These are phyloP conservation scores for Penicillium paneum DNA, from an alignment of 2,329 filamentous ascomycete species.

Conservation along the genomic window DNA sequence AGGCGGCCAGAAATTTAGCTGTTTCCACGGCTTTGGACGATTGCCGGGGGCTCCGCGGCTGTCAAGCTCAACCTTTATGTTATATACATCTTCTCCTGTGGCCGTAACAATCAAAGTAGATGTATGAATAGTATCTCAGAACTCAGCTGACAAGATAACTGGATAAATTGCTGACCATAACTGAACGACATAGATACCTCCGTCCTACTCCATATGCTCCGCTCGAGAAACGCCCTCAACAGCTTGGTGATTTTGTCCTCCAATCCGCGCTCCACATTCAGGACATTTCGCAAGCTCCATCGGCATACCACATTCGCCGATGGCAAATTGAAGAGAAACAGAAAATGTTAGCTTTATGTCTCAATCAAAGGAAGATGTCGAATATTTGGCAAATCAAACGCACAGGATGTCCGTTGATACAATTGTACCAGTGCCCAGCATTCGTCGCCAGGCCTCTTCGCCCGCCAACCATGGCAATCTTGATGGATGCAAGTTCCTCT, in stretches of 20 bases:
- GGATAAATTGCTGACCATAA: neutral
- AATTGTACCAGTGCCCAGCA: slow-evolving; percentile 17
- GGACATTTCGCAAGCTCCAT: slow-evolving; percentile 29
- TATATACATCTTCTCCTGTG: neutral
- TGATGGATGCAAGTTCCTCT: slow-evolving; percentile 10
- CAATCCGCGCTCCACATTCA: slow-evolving; percentile 8
- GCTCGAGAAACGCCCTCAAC: slow-evolving; percentile 9
- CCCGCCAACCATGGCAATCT: slow-evolving; percentile 11
- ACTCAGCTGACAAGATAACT: neutral
- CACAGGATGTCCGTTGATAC: slow-evolving; percentile 14
- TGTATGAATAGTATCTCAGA: neutral
- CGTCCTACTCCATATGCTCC: slow-evolving; percentile 7
- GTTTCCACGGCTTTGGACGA: neutral
- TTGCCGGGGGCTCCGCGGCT: neutral
- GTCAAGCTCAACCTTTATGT: neutral
- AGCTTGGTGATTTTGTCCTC: slow-evolving; percentile 4
- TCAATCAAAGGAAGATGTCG: neutral
- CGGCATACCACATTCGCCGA: slow-evolving; percentile 33
- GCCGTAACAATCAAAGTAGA: neutral
- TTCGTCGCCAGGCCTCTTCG: slow-evolving; percentile 12
- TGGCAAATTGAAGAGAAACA: slow-evolving; percentile 19
- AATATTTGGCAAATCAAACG: neutral
- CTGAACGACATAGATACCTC: neutral
- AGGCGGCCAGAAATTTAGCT: neutral
- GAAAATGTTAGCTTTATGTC: neutral